phyloP scores from a whole-genome alignment of 2,329 filamentous ascomycete genomes.

The Chalaropsis ovoidea region DNA sequence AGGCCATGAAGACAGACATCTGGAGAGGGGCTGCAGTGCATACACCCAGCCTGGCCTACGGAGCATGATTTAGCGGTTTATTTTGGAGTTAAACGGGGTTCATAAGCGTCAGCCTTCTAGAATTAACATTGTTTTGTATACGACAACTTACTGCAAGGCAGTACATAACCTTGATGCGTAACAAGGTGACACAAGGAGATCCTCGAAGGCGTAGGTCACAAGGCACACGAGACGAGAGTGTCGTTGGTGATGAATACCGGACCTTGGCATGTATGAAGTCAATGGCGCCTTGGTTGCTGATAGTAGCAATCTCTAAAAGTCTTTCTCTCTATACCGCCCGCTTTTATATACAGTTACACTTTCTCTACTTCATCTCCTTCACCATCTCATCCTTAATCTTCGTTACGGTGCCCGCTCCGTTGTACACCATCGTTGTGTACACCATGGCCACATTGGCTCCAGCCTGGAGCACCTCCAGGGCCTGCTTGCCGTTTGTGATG shows the following conservation, averaged over 20 bases:
- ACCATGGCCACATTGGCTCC: conserved; percentile 86
- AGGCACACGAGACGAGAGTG: too few relatives aligned
- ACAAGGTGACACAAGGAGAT: too few relatives aligned
- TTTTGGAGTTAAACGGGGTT: background rate
- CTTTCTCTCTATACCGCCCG: conserved; percentile 8
- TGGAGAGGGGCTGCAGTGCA: background rate
- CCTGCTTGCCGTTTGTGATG: conserved; percentile 80
- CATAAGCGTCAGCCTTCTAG: background rate
- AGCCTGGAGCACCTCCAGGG: conserved; percentile 68
- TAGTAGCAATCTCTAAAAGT: background rate
- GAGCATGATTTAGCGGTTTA: background rate
- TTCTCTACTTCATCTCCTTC: conserved; percentile 32
- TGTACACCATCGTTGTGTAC: conserved; percentile 66
- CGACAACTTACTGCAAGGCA: too few relatives aligned
- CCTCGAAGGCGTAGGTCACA: too few relatives aligned
- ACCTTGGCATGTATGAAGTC: background rate
- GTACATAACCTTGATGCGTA: too few relatives aligned
- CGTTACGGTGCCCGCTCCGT: conserved; percentile 54
- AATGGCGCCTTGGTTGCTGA: background rate
- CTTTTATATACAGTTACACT: background rate
- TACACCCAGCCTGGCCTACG: background rate
- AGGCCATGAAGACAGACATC: background rate
- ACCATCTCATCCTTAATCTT: conserved; percentile 56
- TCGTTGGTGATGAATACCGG: too few relatives aligned
- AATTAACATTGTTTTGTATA: background rate